Evolutionary conservation across 352 stramenopile genomes (phyloP), one percentile per base, ranked within the genome.

Genomic region (Phytopythium helicoides): DNA sequence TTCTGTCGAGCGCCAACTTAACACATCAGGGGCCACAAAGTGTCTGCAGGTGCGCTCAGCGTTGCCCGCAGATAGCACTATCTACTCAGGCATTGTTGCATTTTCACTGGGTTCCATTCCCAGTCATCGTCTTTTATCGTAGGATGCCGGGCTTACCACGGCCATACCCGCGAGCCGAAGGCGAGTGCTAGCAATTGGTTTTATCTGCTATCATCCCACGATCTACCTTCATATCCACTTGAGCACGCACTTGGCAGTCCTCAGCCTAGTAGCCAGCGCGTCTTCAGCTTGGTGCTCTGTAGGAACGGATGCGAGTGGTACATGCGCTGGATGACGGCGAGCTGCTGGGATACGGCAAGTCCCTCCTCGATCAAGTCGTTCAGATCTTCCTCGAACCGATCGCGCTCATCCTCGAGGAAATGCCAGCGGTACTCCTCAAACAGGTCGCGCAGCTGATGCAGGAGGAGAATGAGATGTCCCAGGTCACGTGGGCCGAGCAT

Each of bases 261-360:
- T 57, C 69, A 83, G 44, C 72, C 58, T 46, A 88, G 66, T 47
- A 92, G 60, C 75, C 72, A 89, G 12, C 68, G 63, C n/a, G 67
- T 37, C 19, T 66, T 73, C 19, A 63, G 41, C 54, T 84, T 85
- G 33, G 64, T 76, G 54, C 62, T 80, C 48, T 88, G 76, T 39
- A 94, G 61, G 54, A 94, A 91, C 58, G 81, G 77, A 47, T 94
- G 76, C 38, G 79, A 83, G 63, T 92, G 84, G 58, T 92, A 87
- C 84, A 94, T 94, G 61, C 84, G 84, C 67, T 92, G 81, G 62
- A 94, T 92, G 48, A 94, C 84, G 3, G 81, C 81, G 15, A 94
- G 67, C 49, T 92, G 84, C 65, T 94, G 83, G 23, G 81, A 77
- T 19, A 94, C 83, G 23, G 88, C 54, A 23, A 89, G 48, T 1